Evolutionary conservation across 73 alveolate genomes (phyloP).

Genomic region (Halteria grandinella): DNA sequence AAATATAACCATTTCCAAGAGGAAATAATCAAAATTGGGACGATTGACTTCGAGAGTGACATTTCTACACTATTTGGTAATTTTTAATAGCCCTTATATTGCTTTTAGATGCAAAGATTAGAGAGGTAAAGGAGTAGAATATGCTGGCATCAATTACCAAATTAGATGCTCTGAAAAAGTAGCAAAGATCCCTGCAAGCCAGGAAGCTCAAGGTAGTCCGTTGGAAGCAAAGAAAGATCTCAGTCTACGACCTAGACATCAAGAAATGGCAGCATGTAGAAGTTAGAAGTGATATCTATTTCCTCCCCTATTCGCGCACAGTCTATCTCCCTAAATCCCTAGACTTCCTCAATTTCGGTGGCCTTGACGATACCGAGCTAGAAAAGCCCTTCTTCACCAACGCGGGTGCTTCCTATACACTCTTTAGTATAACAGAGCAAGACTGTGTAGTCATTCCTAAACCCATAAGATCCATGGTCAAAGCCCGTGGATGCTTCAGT

Average conservation of each 20-base stretch:
- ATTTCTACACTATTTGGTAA: slow-evolving; percentile 31
- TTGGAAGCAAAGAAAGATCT: slow-evolving; percentile 68
- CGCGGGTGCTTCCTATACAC: slow-evolving; percentile 12
- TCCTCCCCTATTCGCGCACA: slow-evolving; percentile 64
- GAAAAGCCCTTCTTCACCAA: slow-evolving; percentile 55
- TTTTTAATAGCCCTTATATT: not conserved
- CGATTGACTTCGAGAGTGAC: slow-evolving; percentile 16
- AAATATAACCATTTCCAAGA: not conserved
- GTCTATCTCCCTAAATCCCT: slow-evolving; percentile 65
- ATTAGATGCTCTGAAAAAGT: not conserved
- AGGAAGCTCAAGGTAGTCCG: slow-evolving; percentile 49
- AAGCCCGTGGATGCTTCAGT: slow-evolving; percentile 69
- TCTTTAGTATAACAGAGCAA: slow-evolving; percentile 59
- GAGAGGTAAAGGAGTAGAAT: too few species aligned
- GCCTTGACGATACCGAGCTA: slow-evolving; percentile 66
- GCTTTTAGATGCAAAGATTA: slow-evolving; percentile 6
- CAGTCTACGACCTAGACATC: slow-evolving; percentile 67
- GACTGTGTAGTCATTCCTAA: slow-evolving; percentile 60
- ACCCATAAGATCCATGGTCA: slow-evolving; percentile 36
- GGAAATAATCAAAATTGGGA: slow-evolving; percentile 4
- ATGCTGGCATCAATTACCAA: not conserved
- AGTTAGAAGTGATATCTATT: slow-evolving; percentile 34
- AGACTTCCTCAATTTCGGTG: slow-evolving; percentile 66
- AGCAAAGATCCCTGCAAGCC: not conserved
- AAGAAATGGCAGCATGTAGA: slow-evolving; percentile 62